phyloP scores from a whole-genome alignment of 495 filamentous ascomycete species.

The Cercophora newfieldiana region DNA sequence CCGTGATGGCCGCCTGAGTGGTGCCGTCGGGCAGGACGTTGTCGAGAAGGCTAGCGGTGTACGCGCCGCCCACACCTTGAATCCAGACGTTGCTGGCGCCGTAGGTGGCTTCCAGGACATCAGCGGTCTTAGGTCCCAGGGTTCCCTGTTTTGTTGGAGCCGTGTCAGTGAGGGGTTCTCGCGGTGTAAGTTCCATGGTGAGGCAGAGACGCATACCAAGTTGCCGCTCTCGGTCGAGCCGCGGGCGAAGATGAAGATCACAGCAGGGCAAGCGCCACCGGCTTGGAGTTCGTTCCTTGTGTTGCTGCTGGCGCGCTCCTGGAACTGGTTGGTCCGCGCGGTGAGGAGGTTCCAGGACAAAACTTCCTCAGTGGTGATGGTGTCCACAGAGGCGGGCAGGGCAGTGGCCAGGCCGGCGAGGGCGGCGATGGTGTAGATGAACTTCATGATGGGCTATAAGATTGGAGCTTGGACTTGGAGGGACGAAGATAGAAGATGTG shows the following conservation, averaged over 20 bases:
- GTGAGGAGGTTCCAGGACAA: slow-evolving; percentile 14
- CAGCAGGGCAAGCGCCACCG: slow-evolving; percentile 41
- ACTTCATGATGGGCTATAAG: slow-evolving; percentile 18
- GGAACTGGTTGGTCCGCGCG: slow-evolving; percentile 1
- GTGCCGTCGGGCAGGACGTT: slow-evolving; percentile 39
- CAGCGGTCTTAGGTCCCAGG: slow-evolving; percentile 31
- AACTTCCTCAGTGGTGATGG: slow-evolving; percentile 13
- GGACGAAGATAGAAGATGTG: neutral
- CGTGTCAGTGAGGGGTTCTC: slow-evolving; percentile 7
- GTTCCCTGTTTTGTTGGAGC: slow-evolving; percentile 22
- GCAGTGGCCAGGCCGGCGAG: slow-evolving; percentile 16
- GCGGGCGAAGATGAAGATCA: slow-evolving; percentile 54
- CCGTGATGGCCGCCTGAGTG: slow-evolving; percentile 35
- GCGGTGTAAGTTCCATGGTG: neutral
- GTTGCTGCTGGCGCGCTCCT: slow-evolving; percentile 2
- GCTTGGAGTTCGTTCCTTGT: slow-evolving; percentile 16
- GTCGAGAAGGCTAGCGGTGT: slow-evolving; percentile 37
- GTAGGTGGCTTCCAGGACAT: slow-evolving; percentile 30
- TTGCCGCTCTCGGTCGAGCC: slow-evolving; percentile 45
- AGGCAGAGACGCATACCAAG: slow-evolving; percentile 39
- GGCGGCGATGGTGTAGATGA: slow-evolving; percentile 16
- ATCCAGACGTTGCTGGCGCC: slow-evolving; percentile 33
- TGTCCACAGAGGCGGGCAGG: slow-evolving; percentile 5
- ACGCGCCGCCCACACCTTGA: slow-evolving; percentile 40
- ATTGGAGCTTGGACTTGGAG: neutral